Evolutionary conservation across 768 basidiomycete genomes (phyloP).

Genomic region (Boletus rex-veris): DNA sequence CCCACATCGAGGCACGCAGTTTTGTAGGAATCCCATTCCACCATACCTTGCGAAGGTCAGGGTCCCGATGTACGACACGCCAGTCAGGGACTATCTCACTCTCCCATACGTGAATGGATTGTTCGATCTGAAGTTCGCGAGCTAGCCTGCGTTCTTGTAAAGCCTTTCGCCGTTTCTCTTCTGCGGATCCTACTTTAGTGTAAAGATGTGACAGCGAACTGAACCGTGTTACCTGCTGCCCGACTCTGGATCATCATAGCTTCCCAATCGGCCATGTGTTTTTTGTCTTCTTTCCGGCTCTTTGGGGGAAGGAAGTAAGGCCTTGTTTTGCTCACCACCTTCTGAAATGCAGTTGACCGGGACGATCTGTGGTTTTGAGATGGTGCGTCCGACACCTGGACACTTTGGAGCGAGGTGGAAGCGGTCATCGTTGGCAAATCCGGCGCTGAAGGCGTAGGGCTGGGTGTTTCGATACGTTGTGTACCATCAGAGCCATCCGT

Average conservation of each 20-base stretch:
- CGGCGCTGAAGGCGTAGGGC: slow-evolving; percentile 8
- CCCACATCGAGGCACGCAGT: slow-evolving; percentile 78
- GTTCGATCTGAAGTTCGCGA: slow-evolving; percentile 67
- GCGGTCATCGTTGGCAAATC: slow-evolving; percentile 27
- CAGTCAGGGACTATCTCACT: slow-evolving; percentile 79
- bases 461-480: not conserved
- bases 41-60: slow-evolving; percentile 70
- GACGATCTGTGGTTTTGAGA: slow-evolving; percentile 37
- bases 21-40: slow-evolving; percentile 87
- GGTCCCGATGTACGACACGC: slow-evolving; percentile 66
- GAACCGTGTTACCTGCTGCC: slow-evolving; percentile 49
- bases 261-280: slow-evolving; percentile 84
- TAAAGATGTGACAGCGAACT: not conserved
- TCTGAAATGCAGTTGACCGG: slow-evolving; percentile 65
- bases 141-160: slow-evolving; percentile 58
- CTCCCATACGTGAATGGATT: slow-evolving; percentile 73
- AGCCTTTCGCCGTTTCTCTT: slow-evolving; percentile 66
- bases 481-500: not conserved
- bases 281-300: slow-evolving; percentile 67
- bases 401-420: slow-evolving; percentile 29
- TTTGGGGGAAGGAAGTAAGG: slow-evolving; percentile 86
- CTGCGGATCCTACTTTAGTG: slow-evolving; percentile 33
- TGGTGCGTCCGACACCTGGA: slow-evolving; percentile 15
- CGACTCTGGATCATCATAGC: slow-evolving; percentile 84
- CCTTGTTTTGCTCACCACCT: slow-evolving; percentile 80